A percentile compares a stretch with the other conserved stretches of the same genome.
phyloP scores from a whole-genome alignment of 1,139 yeast species.

The Hemisphaericaspora lyxosophila region DNA sequence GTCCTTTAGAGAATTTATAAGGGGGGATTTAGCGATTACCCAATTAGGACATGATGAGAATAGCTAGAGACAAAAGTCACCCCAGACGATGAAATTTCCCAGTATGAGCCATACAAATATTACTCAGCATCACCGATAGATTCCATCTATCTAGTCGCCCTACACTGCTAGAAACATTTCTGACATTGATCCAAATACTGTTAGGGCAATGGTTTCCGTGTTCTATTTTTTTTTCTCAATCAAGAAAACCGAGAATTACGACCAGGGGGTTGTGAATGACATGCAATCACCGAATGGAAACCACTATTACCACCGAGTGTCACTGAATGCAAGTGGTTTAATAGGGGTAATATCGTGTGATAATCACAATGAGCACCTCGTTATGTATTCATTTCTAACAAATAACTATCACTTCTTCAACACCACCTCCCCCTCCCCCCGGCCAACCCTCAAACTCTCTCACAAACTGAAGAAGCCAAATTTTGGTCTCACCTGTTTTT shows the following conservation, averaged over 20 bases:
- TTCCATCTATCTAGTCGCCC: slow-evolving; percentile 8
- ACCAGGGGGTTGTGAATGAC: neutral
- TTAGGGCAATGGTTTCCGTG: slow-evolving; percentile 9
- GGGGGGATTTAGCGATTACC: too few species aligned
- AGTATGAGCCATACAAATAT: slow-evolving; percentile 9
- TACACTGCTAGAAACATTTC: slow-evolving; percentile 9
- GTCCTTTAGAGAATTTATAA: too few species aligned
- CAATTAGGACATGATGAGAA: too few species aligned
- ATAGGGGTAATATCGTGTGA: neutral
- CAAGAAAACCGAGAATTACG: slow-evolving; percentile 2
- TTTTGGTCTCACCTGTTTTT: neutral
- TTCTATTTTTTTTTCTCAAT: slow-evolving; percentile 3
- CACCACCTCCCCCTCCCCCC: too few species aligned
- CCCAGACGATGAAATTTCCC: too few species aligned
- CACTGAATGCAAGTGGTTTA: neutral
- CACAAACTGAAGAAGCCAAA: too few species aligned
- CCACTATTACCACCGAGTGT: neutral
- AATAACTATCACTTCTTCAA: too few species aligned
- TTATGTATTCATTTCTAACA: neutral
- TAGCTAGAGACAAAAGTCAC: too few species aligned
- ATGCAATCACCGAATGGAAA: neutral
- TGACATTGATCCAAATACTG: slow-evolving; percentile 9
- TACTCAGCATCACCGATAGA: neutral
- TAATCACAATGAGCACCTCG: neutral
- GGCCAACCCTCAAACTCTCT: too few species aligned